Conservation (phyloP, 2,329 filamentous ascomycete species). For the Aspergillus melleus region DNA sequence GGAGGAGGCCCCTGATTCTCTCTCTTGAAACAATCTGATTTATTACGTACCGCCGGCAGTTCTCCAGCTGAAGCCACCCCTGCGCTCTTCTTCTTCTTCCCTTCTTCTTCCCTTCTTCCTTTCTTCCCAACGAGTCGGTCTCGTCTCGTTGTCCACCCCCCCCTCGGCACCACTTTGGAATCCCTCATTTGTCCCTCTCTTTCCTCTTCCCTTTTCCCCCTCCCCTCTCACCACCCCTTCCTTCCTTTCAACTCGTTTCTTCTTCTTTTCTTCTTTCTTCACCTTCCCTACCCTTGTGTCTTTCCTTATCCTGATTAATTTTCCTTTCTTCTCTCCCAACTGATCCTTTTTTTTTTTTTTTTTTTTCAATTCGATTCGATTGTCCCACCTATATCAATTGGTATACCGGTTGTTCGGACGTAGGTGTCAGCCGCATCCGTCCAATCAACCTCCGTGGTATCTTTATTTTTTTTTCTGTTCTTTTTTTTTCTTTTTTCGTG, state of each 20-base stretch:
- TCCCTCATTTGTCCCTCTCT: conserved; percentile 20
- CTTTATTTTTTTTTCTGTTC: conserved; percentile 6
- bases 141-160: conserved; percentile 47
- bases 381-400: conserved; percentile 3
- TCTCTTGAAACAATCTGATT: not conserved
- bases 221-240: conserved; percentile 14
- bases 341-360: conserved; percentile 13
- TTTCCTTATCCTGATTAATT: conserved; percentile 12
- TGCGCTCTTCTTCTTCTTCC: not conserved
- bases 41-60: conserved; percentile 10
- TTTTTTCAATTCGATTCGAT: conserved; percentile 10
- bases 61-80: too few relatives aligned
- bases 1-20: not conserved
- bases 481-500: conserved; percentile 7
- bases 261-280: conserved; percentile 17
- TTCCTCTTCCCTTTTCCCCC: conserved; percentile 25
- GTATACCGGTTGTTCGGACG: not conserved
- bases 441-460: not conserved
- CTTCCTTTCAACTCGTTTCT: conserved; percentile 14
- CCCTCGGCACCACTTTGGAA: conserved; percentile 30
- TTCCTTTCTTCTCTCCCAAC: conserved; percentile 13
- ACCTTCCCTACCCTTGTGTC: conserved; percentile 6
- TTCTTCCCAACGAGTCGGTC: conserved; percentile 34
- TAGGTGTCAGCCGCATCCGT: not conserved
- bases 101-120: conserved; percentile 24